These are phyloP conservation scores for Vigna nakashimae DNA, from an alignment of 306 rosid genomes.

Conservation along the genomic window DNA sequence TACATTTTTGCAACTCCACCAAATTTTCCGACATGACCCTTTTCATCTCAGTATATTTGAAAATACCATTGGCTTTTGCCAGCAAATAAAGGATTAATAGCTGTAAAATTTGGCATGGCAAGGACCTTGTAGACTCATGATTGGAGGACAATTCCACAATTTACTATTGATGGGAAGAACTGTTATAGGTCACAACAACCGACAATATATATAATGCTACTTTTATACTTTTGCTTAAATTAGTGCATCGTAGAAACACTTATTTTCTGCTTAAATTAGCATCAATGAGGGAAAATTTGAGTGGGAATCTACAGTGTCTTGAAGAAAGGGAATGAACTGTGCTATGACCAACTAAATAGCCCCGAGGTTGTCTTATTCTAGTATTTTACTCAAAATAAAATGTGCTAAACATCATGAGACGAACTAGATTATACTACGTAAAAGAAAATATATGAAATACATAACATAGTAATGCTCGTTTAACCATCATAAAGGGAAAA, in stretches of 20 bases:
- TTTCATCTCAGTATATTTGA: slow-evolving; percentile 16
- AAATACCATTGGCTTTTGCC: slow-evolving; percentile 17
- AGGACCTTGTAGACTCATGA: neutral
- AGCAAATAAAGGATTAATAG: neutral
- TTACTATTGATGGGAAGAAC: neutral
- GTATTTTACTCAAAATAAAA: neutral
- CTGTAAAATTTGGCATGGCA: neutral
- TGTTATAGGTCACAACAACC: slow-evolving; percentile 9
- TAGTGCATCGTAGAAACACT: slow-evolving; percentile 2
- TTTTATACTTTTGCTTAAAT: slow-evolving; percentile 2
- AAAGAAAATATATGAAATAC: slow-evolving; percentile 13
- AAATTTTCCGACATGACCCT: slow-evolving; percentile 13
- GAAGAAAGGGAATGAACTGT: neutral
- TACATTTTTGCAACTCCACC: neutral
- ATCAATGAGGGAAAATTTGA: neutral
- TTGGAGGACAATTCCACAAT: slow-evolving; percentile 2
- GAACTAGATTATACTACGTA: neutral
- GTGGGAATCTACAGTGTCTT: slow-evolving; percentile 19
- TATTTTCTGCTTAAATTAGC: neutral
- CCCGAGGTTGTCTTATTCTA: neutral
- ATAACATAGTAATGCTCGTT: neutral
- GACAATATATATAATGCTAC: slow-evolving; percentile 2
- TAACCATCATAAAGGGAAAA: neutral
- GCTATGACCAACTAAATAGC: neutral
- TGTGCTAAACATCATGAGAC: neutral